These are phyloP conservation scores for Oryza meridionalis DNA, from an alignment of 176 grass and related monocot species.

Conservation along the genomic window DNA sequence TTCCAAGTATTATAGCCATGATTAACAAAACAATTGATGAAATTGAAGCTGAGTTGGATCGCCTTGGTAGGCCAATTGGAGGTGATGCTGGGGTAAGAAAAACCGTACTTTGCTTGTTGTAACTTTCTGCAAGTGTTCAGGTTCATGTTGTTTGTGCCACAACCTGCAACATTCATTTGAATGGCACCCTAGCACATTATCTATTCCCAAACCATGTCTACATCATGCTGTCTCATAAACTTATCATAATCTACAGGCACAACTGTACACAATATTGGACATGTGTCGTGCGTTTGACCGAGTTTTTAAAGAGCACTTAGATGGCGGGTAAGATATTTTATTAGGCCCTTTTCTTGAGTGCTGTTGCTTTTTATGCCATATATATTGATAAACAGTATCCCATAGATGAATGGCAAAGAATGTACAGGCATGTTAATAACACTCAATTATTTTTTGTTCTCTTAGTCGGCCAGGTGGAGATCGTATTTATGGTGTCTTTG, in stretches of 20 bases:
- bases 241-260: constrained; percentile 63
- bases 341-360: neutral
- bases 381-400: constrained; percentile 7
- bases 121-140: constrained; percentile 11
- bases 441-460: constrained; percentile 24
- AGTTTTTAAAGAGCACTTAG: constrained; percentile 97
- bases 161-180: constrained; percentile 25
- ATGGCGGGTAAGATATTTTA: constrained; percentile 83
- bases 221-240: constrained; percentile 23
- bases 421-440: neutral
- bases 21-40: constrained; percentile 99
- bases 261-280: constrained; percentile 98
- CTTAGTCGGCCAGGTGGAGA: constrained; percentile 94
- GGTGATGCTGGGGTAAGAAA: constrained; percentile 87
- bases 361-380: constrained; percentile 7
- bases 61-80: constrained; percentile 92
- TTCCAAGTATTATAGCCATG: constrained; percentile 94
- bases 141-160: constrained; percentile 5
- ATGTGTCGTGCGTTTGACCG: constrained; percentile 99
- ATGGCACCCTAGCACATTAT: neutral
- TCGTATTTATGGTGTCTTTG: constrained; percentile 98
- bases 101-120: constrained; percentile 17
- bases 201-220: constrained; percentile 5
- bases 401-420: constrained; percentile 11
- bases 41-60: constrained; percentile 95